Evolutionary conservation across 768 basidiomycete species (phyloP).

Genomic region (Amanita rimosa): DNA sequence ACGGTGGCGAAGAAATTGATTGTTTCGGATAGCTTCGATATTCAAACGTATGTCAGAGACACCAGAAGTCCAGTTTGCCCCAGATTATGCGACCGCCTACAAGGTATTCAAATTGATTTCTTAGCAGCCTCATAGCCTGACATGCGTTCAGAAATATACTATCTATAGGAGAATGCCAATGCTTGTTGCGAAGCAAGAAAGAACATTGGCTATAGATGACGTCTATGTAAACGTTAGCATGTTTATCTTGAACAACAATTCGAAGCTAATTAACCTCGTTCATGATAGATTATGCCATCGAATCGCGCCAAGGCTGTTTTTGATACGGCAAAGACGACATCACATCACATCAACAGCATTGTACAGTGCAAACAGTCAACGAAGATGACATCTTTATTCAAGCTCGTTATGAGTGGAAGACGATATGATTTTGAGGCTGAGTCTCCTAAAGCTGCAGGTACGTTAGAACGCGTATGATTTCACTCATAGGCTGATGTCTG

Average conservation of each 20-base stretch:
- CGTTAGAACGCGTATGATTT: slow-evolving; percentile 16
- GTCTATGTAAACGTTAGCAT: slow-evolving; percentile 78
- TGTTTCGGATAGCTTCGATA: slow-evolving; percentile 59
- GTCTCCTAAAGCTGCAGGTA: slow-evolving; percentile 67
- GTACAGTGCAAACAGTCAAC: slow-evolving; percentile 74
- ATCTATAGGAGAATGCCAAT: slow-evolving; percentile 94
- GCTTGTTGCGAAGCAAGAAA: slow-evolving; percentile 83
- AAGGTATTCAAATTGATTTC: slow-evolving; percentile 39
- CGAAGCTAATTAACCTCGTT: slow-evolving; percentile 4
- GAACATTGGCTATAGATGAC: slow-evolving; percentile 89
- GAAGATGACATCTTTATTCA: slow-evolving; percentile 76
- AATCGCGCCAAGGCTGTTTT: slow-evolving; percentile 74
- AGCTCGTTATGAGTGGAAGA: slow-evolving; percentile 82
- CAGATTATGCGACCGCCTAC: slow-evolving; percentile 82
- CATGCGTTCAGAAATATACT: slow-evolving; percentile 58
- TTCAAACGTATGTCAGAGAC: slow-evolving; percentile 83
- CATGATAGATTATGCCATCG: slow-evolving; percentile 74
- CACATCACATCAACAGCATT: slow-evolving; percentile 86
- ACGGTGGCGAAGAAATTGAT: background rate
- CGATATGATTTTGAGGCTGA: slow-evolving; percentile 97
- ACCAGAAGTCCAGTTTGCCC: slow-evolving; percentile 42
- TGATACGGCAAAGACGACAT: slow-evolving; percentile 83
- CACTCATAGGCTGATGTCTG: slow-evolving; percentile 2
- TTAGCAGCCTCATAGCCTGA: background rate
- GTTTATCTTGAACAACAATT: background rate